phyloP scores from a whole-genome alignment of 169 alveolate species.

The Plasmodium chabaudi region DNA sequence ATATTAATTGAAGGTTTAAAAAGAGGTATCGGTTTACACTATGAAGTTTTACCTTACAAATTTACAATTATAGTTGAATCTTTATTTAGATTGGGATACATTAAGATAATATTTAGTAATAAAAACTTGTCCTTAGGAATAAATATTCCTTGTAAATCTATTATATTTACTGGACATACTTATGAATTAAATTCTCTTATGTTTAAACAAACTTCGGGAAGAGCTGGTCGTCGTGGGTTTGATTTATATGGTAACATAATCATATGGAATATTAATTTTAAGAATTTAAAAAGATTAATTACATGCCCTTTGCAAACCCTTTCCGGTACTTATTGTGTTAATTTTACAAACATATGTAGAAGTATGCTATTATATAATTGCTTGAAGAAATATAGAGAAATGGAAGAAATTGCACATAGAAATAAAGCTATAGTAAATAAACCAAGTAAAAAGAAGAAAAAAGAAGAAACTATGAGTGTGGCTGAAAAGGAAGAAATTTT shows the following conservation, averaged over 20 bases:
- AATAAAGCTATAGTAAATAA: conserved; percentile 39
- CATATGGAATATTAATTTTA: conserved; percentile 91
- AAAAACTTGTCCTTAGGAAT: conserved; percentile 93
- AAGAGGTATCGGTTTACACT: conserved; percentile 94
- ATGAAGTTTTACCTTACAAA: conserved; percentile 89
- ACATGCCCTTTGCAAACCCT: conserved; percentile 86
- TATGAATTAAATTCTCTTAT: conserved; percentile 89
- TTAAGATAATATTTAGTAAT: conserved; percentile 89
- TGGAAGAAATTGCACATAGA: conserved; percentile 31
- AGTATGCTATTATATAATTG: conserved; percentile 62
- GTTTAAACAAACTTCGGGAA: conserved; percentile 94
- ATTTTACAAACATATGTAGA: conserved; percentile 72
- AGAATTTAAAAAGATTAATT: conserved; percentile 85
- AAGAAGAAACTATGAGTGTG: conserved; percentile 48
- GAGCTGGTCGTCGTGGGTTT: conserved; percentile 95
- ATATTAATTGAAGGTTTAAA: conserved; percentile 87
- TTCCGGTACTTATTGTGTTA: conserved; percentile 78
- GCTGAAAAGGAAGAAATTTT: conserved; percentile 75
- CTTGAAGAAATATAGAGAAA: conserved; percentile 42
- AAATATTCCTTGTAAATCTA: conserved; percentile 93
- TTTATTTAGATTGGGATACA: conserved; percentile 88
- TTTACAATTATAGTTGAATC: conserved; percentile 89
- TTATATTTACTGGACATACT: conserved; percentile 90
- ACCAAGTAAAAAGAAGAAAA: conserved; percentile 64
- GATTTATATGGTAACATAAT: conserved; percentile 93